Conservation (phyloP, 805 yeast species). For the Ogataea philodendri region DNA sequence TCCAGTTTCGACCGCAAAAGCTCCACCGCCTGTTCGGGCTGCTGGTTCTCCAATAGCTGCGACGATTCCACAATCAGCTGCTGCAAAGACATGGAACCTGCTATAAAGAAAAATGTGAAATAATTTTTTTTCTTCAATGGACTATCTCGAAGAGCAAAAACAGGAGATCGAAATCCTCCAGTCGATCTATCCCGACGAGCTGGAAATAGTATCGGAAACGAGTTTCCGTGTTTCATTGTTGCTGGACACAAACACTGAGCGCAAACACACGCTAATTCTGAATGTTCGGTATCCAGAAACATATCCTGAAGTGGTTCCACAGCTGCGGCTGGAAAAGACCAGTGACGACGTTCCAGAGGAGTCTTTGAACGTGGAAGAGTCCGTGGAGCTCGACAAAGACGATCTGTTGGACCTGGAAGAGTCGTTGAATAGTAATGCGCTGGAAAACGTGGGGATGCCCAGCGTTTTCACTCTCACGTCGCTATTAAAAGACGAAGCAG, state of each 20-base stretch:
- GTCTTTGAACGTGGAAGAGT: conserved; percentile 54
- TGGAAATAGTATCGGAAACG: conserved; percentile 44
- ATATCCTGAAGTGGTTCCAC: conserved; percentile 82
- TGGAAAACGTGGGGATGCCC: conserved; percentile 86
- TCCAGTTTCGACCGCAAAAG: conserved; percentile 40
- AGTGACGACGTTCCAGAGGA: conserved; percentile 47
- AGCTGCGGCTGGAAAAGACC: conserved; percentile 43
- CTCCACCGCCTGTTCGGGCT: conserved; percentile 54
- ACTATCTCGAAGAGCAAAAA: conserved; percentile 73
- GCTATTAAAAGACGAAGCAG: conserved; percentile 78
- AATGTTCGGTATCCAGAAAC: conserved; percentile 69
- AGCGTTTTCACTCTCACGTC: conserved; percentile 79
- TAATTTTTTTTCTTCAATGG: conserved; percentile 45
- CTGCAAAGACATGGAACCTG: conserved; percentile 8
- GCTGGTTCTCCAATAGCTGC: conserved; percentile 44
- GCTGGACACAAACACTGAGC: conserved; percentile 66
- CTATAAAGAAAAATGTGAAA: conserved; percentile 2
- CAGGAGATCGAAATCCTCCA: conserved; percentile 90
- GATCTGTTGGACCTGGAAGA: conserved; percentile 44
- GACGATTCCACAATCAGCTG: conserved; percentile 23
- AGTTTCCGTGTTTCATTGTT: conserved; percentile 56
- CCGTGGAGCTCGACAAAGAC: conserved; percentile 49
- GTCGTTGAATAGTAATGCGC: conserved; percentile 57
- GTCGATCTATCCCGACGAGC: conserved; percentile 92
- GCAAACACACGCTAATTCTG: conserved; percentile 54